Evolutionary conservation across 495 filamentous ascomycete genomes (phyloP).

Genomic region (Neurospora sp.): DNA sequence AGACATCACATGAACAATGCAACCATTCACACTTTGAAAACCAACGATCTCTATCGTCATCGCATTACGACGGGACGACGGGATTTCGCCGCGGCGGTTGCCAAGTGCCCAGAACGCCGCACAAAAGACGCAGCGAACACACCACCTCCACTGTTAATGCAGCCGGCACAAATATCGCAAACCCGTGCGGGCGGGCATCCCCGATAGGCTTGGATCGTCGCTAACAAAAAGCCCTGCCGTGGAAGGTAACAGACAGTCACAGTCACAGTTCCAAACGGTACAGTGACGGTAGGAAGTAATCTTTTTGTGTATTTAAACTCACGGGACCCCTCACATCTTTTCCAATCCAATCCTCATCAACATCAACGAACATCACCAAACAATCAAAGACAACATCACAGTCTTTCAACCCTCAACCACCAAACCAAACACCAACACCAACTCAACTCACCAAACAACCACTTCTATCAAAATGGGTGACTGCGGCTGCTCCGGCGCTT

Average conservation of each 20-base stretch:
- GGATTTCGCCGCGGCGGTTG: neutral
- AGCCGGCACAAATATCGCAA: neutral
- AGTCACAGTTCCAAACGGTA: neutral
- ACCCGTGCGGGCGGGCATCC: neutral
- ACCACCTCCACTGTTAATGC: neutral
- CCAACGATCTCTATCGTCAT: neutral
- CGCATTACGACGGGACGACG: neutral
- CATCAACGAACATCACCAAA: constrained; percentile 8
- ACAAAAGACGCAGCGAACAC: neutral
- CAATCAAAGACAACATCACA: neutral
- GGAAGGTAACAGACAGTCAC: neutral
- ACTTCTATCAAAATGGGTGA: constrained; percentile 33
- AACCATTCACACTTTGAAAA: neutral
- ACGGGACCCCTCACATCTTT: neutral
- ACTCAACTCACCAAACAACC: constrained; percentile 7
- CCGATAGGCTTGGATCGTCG: neutral
- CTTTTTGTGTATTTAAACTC: neutral
- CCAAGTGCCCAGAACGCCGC: neutral
- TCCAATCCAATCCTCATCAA: neutral
- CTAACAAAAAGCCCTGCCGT: neutral
- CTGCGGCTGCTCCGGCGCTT: constrained; percentile 35
- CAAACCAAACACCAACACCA: constrained; percentile 7
- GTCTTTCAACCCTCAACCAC: constrained; percentile 5
- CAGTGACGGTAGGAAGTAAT: neutral
- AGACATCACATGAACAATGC: neutral